A percentile compares a stretch with the other conserved stretches of the same genome.
Evolutionary conservation across 176 grass and related monocot species (phyloP).

Genomic region (Lolium multiflorum): DNA sequence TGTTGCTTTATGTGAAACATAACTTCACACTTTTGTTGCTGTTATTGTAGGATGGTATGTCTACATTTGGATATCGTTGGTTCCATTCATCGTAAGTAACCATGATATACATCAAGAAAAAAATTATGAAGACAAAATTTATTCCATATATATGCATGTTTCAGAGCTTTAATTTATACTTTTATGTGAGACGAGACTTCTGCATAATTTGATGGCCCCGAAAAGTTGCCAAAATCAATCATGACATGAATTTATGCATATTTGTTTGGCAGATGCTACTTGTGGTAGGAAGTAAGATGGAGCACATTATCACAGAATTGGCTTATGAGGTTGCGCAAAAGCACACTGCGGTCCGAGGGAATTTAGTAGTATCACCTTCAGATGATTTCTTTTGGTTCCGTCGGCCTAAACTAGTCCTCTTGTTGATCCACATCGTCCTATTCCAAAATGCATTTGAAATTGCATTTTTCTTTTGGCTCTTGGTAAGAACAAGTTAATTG

Average conservation of each 20-base stretch:
- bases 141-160: not conserved
- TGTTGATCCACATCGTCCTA: conserved; percentile 77
- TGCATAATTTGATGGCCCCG: not conserved
- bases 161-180: not conserved
- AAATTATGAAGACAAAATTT: not conserved
- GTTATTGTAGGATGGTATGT: conserved; percentile 66
- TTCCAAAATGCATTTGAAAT: conserved; percentile 91
- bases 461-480: conserved; percentile 82
- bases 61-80: conserved; percentile 74
- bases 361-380: conserved; percentile 69
- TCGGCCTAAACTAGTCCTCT: conserved; percentile 68
- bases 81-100: conserved; percentile 82
- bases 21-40: not conserved
- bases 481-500: conserved; percentile 47
- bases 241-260: not conserved
- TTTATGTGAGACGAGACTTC: not conserved
- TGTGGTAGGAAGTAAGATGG: conserved; percentile 77
- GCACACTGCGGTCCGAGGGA: conserved; percentile 52
- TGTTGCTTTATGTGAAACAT: conserved; percentile 19
- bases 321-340: conserved; percentile 78
- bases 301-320: conserved; percentile 81
- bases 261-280: conserved; percentile 57
- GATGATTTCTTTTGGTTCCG: conserved; percentile 83
- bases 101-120: not conserved
- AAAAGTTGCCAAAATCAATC: not conserved